Evolutionary conservation across 2,329 filamentous ascomycete genomes (phyloP), one percentile per base, ranked within the genome.

Genomic region (Meredithiella fracta): DNA sequence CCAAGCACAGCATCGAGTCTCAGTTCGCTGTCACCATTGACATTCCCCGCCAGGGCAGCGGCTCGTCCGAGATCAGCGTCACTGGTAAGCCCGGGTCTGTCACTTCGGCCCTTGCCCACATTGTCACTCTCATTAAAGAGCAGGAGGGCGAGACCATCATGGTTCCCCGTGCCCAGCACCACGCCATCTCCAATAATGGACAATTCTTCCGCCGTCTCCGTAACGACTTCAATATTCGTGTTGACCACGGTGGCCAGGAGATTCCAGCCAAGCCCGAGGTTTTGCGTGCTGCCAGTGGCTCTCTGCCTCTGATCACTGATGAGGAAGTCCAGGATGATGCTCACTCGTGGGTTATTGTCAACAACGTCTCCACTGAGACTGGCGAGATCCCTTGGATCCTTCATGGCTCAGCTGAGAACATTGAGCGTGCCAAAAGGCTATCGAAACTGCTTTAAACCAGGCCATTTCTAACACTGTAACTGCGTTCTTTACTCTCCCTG

Each of bases 271-370:
- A 83, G 70, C 78, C 84, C 26, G 69, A 78, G 58, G 69, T 74
- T 58, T 67, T 71, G 7, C 76, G 79, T 22, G 73, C 74, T 40
- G 83, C 79, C 60, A 79, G 78, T 47, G 76, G 73, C 51, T 70
- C 79, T 40, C 77, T 94, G 57, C 92, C 92, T n/a, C 70, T 98
- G 62, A 97, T 97, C 69, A 97, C 90, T 0, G 92, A 97, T 65
- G 86, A 78, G 1, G 78, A 81, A 14, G 71, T 76, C 11, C 68
- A 76, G 22, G 73, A 79, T 5, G 81, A 85, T 60, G 78, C 75
- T 22, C 82, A 94, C 72, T 87, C 85, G 1, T 98, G 90, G 88
- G 85, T 86, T 62, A 72, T 92, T 11, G 78, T 94, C 59, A 81
- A 88, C 65, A 71, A 70, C 52, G 65, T 69, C 25, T 77, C 78